Conservation (phyloP, 164 flowering plant species). For the Magnolia sinica region DNA sequence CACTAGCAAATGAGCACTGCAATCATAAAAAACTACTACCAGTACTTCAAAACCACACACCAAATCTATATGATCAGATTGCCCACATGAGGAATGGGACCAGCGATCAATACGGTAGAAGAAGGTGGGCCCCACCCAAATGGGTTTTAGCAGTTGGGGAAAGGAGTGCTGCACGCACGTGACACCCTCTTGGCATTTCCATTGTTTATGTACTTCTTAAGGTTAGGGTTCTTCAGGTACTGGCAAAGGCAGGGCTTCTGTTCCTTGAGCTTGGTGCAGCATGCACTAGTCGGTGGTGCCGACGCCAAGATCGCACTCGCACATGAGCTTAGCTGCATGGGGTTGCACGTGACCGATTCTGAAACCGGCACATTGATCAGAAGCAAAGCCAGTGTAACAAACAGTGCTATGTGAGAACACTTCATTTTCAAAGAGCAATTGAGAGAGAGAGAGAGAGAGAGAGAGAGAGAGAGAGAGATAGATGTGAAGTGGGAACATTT, state of each 20-base stretch:
- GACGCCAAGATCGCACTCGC: neutral
- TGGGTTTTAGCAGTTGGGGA: slow-evolving; percentile 8
- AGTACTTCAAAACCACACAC: neutral
- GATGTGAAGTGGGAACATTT: neutral
- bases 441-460: neutral
- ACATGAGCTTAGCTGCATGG: neutral
- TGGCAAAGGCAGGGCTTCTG: slow-evolving; percentile 15
- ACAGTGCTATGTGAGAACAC: neutral
- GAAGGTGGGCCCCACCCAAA: neutral
- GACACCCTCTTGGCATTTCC: slow-evolving; percentile 10
- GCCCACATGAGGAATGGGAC: neutral
- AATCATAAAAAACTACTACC: no score
- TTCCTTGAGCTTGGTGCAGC: slow-evolving; percentile 10
- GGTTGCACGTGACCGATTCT: slow-evolving; percentile 6
- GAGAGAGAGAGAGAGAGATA: neutral
- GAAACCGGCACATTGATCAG: slow-evolving; percentile 1
- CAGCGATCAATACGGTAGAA: neutral
- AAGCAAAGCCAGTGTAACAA: neutral
- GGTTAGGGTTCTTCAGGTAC: slow-evolving; percentile 9
- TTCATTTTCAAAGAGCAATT: neutral
- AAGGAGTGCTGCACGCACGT: slow-evolving; percentile 3
- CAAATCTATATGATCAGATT: neutral
- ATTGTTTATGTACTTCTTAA: slow-evolving; percentile 1
- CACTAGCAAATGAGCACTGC: neutral
- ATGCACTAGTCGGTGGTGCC: slow-evolving; percentile 1